Conservation (phyloP, 768 basidiomycete genomes). For the Russula virescens region DNA sequence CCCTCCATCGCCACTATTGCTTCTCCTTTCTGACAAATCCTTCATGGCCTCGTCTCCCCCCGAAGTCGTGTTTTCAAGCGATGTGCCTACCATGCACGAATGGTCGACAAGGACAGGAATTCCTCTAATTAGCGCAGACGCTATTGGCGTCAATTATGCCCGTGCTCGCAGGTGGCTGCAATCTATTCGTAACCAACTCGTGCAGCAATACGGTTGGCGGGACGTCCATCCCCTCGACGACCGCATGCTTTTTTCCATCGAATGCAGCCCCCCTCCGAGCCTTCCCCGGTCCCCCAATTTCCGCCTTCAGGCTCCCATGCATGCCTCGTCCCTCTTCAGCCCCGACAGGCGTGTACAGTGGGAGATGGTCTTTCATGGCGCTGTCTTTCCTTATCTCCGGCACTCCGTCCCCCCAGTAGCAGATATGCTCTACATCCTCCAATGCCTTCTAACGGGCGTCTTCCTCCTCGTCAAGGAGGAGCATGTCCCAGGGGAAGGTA, state of each 20-base stretch:
- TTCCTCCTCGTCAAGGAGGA: conserved; percentile 64
- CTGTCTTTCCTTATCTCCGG: conserved; percentile 35
- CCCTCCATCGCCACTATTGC: conserved; percentile 21
- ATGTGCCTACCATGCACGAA: conserved; percentile 75
- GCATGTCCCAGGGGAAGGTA: conserved; percentile 53
- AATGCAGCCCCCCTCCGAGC: conserved; percentile 65
- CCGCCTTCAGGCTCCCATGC: conserved; percentile 65
- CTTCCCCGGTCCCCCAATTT: conserved; percentile 72
- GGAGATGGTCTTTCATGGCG: conserved; percentile 77
- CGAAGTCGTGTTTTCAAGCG: conserved; percentile 71
- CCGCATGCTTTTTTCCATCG: conserved; percentile 74
- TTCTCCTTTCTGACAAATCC: conserved; percentile 17
- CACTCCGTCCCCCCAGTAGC: conserved; percentile 36
- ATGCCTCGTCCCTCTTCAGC: conserved; percentile 81
- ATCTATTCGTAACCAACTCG: conserved; percentile 53
- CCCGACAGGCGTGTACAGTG: conserved; percentile 80
- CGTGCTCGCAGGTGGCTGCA: conserved; percentile 74
- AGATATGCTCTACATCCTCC: conserved; percentile 37
- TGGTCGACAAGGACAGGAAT: conserved; percentile 79
- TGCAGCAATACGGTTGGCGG: conserved; percentile 66
- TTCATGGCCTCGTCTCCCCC: conserved; percentile 34
- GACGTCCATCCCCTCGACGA: conserved; percentile 53
- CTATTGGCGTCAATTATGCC: conserved; percentile 73
- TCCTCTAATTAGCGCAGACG: conserved; percentile 77
- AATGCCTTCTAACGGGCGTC: conserved; percentile 40